Conservation (phyloP, 192 early-diverging fungal species). For the Linderina pennispora region DNA sequence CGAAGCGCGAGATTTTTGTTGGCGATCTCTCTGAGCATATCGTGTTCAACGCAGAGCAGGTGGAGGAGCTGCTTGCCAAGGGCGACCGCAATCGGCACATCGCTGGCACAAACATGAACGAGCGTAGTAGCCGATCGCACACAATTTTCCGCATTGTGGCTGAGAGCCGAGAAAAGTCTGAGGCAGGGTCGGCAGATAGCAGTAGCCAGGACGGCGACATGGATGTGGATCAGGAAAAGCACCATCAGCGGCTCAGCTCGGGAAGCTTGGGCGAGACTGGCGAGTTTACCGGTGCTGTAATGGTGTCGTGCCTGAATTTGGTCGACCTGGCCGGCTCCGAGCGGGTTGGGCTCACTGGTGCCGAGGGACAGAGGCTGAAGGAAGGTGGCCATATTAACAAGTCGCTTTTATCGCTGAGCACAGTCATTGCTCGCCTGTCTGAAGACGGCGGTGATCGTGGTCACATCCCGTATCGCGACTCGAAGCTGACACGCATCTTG, state of each 20-base stretch:
- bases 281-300: conserved; percentile 46
- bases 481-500: conserved; percentile 90
- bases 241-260: conserved; percentile 28
- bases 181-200: not conserved
- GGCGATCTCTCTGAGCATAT: conserved; percentile 60
- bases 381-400: conserved; percentile 98
- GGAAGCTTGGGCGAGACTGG: conserved; percentile 18
- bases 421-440: conserved; percentile 88
- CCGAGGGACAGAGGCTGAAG: conserved; percentile 80
- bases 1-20: conserved; percentile 58
- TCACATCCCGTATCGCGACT: conserved; percentile 97
- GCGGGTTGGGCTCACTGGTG: conserved; percentile 66
- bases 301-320: conserved; percentile 65
- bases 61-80: conserved; percentile 65
- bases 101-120: conserved; percentile 90
- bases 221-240: conserved; percentile 2
- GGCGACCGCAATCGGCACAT: conserved; percentile 83
- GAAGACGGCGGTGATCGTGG: conserved; percentile 50
- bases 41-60: conserved; percentile 51
- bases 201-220: no score
- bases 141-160: conserved; percentile 93
- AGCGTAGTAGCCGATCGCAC: conserved; percentile 86
- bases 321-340: conserved; percentile 98
- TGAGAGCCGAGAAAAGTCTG: conserved; percentile 63
- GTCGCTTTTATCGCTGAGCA: conserved; percentile 81